Percentiles rank a stretch among this genome's conserved stretches.
These are phyloP conservation scores for Verticillium tricorpus DNA, from an alignment of 2,329 filamentous ascomycete genomes.

Conservation along the genomic window DNA sequence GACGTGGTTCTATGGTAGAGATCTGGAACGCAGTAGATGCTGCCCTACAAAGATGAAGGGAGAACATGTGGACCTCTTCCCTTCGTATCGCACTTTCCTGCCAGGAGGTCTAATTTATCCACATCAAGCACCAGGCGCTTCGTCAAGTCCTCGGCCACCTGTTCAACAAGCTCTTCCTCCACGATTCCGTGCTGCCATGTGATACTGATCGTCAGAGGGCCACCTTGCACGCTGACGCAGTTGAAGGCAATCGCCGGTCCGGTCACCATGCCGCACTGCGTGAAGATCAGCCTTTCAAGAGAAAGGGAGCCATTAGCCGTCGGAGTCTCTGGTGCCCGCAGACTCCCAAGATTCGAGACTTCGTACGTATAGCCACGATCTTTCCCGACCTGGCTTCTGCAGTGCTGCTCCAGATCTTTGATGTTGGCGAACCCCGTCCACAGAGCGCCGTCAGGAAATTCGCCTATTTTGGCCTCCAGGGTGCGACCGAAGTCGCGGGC, in stretches of 20 bases:
- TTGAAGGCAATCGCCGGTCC: background rate
- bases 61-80: background rate
- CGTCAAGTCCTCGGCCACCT: background rate
- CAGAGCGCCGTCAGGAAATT: background rate
- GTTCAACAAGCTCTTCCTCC: background rate
- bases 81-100: background rate
- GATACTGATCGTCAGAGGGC: background rate
- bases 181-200: background rate
- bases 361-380: background rate
- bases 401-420: background rate
- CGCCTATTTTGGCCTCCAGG: background rate
- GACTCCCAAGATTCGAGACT: background rate
- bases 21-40: too few species aligned
- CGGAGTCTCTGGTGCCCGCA: background rate
- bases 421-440: background rate
- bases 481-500: background rate
- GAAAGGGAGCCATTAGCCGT: background rate
- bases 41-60: background rate
- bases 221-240: background rate
- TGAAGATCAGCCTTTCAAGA: background rate
- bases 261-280: background rate
- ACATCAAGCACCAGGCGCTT: background rate
- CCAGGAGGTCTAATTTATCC: background rate
- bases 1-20: too few species aligned
- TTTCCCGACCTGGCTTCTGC: background rate